A percentile compares a stretch with the other conserved stretches of the same genome.
These are phyloP conservation scores for Marchantia paleacea DNA, from an alignment of 225 moss, liverwort and hornwort genomes.

Conservation along the genomic window DNA sequence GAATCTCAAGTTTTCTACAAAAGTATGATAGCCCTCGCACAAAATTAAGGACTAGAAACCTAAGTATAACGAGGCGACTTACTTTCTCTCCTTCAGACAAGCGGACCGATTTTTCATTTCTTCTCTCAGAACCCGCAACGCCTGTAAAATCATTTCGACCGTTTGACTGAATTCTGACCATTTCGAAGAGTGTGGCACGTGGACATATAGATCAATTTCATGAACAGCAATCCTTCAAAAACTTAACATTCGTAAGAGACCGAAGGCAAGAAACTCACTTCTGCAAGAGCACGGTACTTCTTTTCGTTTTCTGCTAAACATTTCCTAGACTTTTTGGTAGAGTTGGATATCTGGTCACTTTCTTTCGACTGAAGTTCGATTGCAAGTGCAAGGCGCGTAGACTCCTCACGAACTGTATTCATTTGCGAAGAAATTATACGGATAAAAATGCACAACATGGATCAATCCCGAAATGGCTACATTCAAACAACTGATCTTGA, in stretches of 20 bases:
- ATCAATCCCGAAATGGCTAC: background rate
- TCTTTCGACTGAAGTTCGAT: background rate
- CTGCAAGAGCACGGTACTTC: background rate
- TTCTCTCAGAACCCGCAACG: background rate
- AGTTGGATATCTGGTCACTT: background rate
- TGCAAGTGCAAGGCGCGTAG: background rate
- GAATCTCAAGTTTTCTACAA: background rate
- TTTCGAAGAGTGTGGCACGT: background rate
- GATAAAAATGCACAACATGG: background rate
- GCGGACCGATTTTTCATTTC: background rate
- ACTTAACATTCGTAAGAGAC: background rate
- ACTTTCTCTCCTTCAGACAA: slow-evolving; percentile 1
- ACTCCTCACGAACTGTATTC: background rate
- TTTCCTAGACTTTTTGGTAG: background rate
- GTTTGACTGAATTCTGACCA: background rate
- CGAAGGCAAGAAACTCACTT: background rate
- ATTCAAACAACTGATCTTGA: background rate
- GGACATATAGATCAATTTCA: background rate
- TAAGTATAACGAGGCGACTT: background rate
- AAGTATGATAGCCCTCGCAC: background rate
- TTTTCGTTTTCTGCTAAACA: background rate
- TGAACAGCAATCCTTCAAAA: background rate
- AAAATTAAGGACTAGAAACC: background rate
- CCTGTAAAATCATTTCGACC: background rate
- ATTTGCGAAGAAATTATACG: background rate